phyloP scores from a whole-genome alignment of 2,329 filamentous ascomycete species.

The Colletotrichum brevisporum region DNA sequence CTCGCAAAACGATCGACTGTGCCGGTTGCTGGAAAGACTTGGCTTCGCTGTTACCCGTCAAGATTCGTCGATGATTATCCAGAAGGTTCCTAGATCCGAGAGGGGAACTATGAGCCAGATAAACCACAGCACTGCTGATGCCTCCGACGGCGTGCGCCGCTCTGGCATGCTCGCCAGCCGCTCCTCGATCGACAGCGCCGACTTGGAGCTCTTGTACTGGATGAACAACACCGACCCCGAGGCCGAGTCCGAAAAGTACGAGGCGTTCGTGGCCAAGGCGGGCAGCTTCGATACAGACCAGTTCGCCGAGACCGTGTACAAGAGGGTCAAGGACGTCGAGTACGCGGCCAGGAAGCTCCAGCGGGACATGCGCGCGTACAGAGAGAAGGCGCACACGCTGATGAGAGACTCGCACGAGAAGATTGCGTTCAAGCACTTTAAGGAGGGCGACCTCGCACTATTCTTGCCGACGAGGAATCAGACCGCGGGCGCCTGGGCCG shows the following conservation, averaged over 20 bases:
- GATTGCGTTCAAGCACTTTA: slow-evolving; percentile 96
- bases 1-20: slow-evolving; percentile 86
- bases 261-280: slow-evolving; percentile 79
- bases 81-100: slow-evolving; percentile 76
- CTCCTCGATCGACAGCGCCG: slow-evolving; percentile 71
- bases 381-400: slow-evolving; percentile 85
- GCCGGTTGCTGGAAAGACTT: slow-evolving; percentile 85
- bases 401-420: slow-evolving; percentile 94
- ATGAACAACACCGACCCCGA: slow-evolving; percentile 77
- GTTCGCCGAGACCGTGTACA: slow-evolving; percentile 88
- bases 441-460: slow-evolving; percentile 93
- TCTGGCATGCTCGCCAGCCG: slow-evolving; percentile 69
- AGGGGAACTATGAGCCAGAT: slow-evolving; percentile 59
- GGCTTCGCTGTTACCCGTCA: slow-evolving; percentile 86
- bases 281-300: slow-evolving; percentile 86
- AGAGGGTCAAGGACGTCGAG: slow-evolving; percentile 93
- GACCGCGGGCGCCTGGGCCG: slow-evolving; percentile 94
- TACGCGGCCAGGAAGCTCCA: slow-evolving; percentile 94
- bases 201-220: slow-evolving; percentile 87
- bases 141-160: slow-evolving; percentile 70
- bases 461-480: slow-evolving; percentile 97
- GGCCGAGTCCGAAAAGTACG: slow-evolving; percentile 80
- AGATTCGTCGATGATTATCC: slow-evolving; percentile 80
- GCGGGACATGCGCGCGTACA: slow-evolving; percentile 87
- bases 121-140: slow-evolving; percentile 68